Conservation (phyloP, 1,284 basidiomycete genomes). For the Leccinum ponderosum region DNA sequence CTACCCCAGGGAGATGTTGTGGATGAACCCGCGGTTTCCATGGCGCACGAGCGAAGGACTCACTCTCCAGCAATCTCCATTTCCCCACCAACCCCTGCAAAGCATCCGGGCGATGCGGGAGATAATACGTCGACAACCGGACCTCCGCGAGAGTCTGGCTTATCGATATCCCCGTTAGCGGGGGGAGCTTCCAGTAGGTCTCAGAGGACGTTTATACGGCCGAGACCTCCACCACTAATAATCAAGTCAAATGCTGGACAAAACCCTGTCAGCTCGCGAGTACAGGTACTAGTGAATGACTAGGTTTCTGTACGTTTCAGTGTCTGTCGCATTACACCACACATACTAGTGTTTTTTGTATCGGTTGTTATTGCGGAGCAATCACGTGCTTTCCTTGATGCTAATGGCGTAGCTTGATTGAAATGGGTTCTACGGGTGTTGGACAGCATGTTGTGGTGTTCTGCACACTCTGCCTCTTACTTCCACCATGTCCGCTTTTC, state of each 20-base stretch:
- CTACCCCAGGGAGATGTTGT: slow-evolving; percentile 1
- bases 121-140: slow-evolving; percentile 13
- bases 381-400: slow-evolving; percentile 21
- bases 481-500: slow-evolving; percentile 58
- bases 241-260: slow-evolving; percentile 15
- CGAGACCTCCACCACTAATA: slow-evolving; percentile 42
- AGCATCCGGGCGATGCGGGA: neutral
- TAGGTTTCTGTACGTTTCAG: slow-evolving; percentile 6
- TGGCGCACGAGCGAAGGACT: slow-evolving; percentile 3
- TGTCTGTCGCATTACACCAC: slow-evolving; percentile 7
- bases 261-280: slow-evolving; percentile 4
- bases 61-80: slow-evolving; percentile 1
- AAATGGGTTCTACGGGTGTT: slow-evolving; percentile 5
- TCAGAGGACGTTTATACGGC: slow-evolving; percentile 44
- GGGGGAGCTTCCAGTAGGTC: slow-evolving; percentile 27
- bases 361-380: slow-evolving; percentile 2
- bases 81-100: slow-evolving; percentile 1
- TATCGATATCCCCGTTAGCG: slow-evolving; percentile 17
- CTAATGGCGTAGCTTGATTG: slow-evolving; percentile 7
- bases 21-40: neutral
- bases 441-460: slow-evolving; percentile 9
- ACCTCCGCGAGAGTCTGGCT: slow-evolving; percentile 15
- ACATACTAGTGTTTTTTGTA: neutral
- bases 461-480: slow-evolving; percentile 8
- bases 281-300: slow-evolving; percentile 23